A percentile compares a stretch with the other conserved stretches of the same genome.
Evolutionary conservation across 2,329 filamentous ascomycete genomes (phyloP).

Genomic region (Acephala macrosclerotiorum): DNA sequence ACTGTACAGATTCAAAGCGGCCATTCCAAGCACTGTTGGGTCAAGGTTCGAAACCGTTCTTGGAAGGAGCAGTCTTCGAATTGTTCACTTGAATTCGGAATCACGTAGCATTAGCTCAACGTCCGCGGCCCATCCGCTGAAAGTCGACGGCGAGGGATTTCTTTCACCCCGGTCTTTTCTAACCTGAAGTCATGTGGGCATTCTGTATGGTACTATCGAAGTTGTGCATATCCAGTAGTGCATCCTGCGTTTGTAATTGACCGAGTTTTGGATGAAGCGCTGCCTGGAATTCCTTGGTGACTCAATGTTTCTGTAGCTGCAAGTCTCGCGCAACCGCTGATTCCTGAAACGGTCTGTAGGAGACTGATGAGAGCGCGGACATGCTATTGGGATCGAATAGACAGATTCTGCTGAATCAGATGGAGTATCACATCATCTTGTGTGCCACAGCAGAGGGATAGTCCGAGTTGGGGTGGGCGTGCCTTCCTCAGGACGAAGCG

Average conservation of each 20-base stretch:
- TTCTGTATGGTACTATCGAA: background rate
- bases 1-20: background rate
- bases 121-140: too few species aligned
- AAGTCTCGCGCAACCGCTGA: background rate
- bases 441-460: background rate
- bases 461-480: too few species aligned
- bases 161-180: background rate
- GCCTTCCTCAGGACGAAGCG: background rate
- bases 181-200: background rate
- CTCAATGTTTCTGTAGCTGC: constrained; percentile 1
- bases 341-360: background rate
- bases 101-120: background rate
- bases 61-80: background rate
- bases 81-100: background rate
- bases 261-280: background rate
- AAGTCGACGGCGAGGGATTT: background rate
- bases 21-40: background rate
- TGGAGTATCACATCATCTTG: background rate
- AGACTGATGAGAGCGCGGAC: background rate
- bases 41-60: background rate
- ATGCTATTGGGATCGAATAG: background rate
- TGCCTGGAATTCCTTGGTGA: background rate
- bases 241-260: background rate
- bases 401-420: background rate
- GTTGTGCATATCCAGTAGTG: background rate